Conservation (phyloP, 164 flowering plant genomes). For the Magnolia officinalis region DNA sequence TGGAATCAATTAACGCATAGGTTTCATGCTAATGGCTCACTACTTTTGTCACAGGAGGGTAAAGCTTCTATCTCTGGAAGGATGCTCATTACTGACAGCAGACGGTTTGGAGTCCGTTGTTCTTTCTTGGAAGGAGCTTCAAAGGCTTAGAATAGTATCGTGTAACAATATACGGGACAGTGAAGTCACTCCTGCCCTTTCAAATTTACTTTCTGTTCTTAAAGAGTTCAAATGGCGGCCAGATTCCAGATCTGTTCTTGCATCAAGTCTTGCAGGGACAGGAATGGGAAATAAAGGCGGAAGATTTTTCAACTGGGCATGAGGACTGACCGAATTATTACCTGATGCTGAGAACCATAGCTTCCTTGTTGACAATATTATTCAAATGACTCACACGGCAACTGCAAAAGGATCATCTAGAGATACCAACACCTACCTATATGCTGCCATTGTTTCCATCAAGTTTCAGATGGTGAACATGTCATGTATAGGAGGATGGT, state of each 20-base stretch:
- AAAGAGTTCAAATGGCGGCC: conserved; percentile 89
- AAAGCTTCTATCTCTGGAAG: conserved; percentile 64
- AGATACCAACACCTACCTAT: background rate
- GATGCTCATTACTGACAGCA: conserved; percentile 78
- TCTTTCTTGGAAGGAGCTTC: conserved; percentile 72
- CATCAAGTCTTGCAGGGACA: conserved; percentile 55
- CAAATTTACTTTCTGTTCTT: conserved; percentile 62
- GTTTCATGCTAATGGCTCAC: background rate
- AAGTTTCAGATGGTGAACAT: conserved; percentile 18
- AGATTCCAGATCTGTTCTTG: conserved; percentile 66
- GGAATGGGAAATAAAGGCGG: conserved; percentile 66
- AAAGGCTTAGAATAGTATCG: conserved; percentile 71
- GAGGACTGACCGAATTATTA: conserved; percentile 17
- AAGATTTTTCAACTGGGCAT: conserved; percentile 61
- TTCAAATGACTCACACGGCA: conserved; percentile 1
- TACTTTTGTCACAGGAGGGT: conserved; percentile 58
- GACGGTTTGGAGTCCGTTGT: conserved; percentile 74
- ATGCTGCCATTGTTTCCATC: conserved; percentile 5
- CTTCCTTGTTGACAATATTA: background rate
- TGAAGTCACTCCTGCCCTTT: conserved; percentile 67
- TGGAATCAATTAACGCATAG: too few relatives aligned
- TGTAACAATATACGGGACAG: conserved; percentile 76
- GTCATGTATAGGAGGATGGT: conserved; percentile 11
- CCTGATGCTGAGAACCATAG: conserved; percentile 8
- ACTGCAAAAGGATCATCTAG: conserved; percentile 5